Evolutionary conservation across 495 filamentous ascomycete genomes (phyloP).

Genomic region (Mycothermus thermophilus): DNA sequence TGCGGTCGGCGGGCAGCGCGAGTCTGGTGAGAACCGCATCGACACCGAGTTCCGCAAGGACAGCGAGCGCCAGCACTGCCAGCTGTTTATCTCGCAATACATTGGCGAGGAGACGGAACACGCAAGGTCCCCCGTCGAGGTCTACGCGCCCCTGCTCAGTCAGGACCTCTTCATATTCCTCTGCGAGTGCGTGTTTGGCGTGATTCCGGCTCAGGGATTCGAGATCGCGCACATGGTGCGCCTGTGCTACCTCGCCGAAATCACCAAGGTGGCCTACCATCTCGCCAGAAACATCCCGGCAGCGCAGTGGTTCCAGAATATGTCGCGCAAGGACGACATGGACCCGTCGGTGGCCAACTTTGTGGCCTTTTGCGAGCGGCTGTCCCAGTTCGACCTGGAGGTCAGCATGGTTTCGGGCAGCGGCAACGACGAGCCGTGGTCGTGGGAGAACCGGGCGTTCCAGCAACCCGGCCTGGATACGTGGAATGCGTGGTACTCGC

Average conservation of each 20-base stretch:
- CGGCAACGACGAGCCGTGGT: conserved; percentile 1
- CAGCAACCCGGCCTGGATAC: conserved; percentile 29
- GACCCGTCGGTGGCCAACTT: conserved; percentile 30
- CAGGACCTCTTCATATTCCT: conserved; percentile 82
- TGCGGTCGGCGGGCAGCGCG: conserved; percentile 55
- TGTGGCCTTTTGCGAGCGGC: conserved; percentile 27
- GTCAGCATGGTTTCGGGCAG: conserved; percentile 4
- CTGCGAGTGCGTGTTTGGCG: conserved; percentile 56
- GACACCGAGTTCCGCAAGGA: conserved; percentile 54
- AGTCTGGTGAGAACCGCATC: conserved; percentile 43
- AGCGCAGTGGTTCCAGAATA: conserved; percentile 24
- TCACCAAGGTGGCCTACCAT: conserved; percentile 58
- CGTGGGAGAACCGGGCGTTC: conserved; percentile 27
- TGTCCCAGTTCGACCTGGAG: conserved; percentile 21
- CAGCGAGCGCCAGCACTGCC: conserved; percentile 58
- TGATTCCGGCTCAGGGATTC: conserved; percentile 34
- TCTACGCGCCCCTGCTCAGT: conserved; percentile 52
- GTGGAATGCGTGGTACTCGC: conserved; percentile 28
- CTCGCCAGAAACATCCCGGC: conserved; percentile 33
- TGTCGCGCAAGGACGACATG: conserved; percentile 14
- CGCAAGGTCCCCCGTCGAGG: conserved; percentile 22
- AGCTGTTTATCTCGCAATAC: conserved; percentile 55
- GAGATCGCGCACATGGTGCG: conserved; percentile 73
- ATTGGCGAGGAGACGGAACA: conserved; percentile 19
- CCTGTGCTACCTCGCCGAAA: conserved; percentile 83